Evolutionary conservation across 140 eudicot species (phyloP).

Genomic region (Bidens hawaiensis): DNA sequence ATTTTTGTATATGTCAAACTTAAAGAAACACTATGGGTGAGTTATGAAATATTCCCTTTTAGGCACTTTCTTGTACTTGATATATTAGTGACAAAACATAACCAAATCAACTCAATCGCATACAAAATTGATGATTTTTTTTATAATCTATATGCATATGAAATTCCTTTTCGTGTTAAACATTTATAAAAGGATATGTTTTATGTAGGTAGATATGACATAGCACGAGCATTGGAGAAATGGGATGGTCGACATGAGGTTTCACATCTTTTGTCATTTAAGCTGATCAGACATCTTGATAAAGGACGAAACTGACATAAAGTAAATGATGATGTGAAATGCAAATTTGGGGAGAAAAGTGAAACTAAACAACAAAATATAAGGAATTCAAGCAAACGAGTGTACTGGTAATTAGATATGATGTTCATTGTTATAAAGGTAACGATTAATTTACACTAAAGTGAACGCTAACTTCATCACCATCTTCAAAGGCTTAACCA

Average conservation of each 20-base stretch:
- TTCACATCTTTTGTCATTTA: constrained; percentile 74
- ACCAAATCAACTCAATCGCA: too few relatives aligned
- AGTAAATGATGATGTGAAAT: constrained; percentile 44
- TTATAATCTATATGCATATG: background rate
- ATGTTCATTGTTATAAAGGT: background rate
- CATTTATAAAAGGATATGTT: too few relatives aligned
- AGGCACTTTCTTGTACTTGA: too few relatives aligned
- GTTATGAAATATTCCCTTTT: too few relatives aligned
- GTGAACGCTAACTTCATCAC: constrained; percentile 9
- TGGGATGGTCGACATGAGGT: constrained; percentile 99
- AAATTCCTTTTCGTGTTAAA: background rate
- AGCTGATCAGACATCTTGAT: constrained; percentile 73
- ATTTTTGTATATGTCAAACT: too few relatives aligned
- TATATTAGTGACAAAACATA: too few relatives aligned
- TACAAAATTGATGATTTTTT: too few relatives aligned
- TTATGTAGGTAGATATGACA: constrained; percentile 70
- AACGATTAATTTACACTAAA: background rate
- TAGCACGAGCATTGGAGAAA: constrained; percentile 86
- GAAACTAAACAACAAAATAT: too few relatives aligned
- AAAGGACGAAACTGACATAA: constrained; percentile 49
- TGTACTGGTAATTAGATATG: too few relatives aligned
- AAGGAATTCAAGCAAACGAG: too few relatives aligned
- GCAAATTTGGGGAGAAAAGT: too few relatives aligned
- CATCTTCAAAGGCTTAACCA: constrained; percentile 24
- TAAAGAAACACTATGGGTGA: too few relatives aligned